phyloP scores from a whole-genome alignment of 2,329 filamentous ascomycete species.

The Fusarium avenaceum region DNA sequence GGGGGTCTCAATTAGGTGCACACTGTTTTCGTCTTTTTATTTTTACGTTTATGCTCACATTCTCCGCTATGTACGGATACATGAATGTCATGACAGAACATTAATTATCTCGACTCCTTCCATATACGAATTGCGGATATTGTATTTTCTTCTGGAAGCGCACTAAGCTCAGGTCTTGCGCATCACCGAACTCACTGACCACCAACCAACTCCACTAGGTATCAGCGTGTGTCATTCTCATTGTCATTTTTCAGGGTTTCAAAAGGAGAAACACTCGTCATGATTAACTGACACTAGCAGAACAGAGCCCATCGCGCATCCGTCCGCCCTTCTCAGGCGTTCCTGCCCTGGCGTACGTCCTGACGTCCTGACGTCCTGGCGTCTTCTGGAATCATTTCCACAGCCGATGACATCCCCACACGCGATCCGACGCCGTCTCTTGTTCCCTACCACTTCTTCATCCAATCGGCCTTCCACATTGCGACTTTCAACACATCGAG shows the following conservation, averaged over 20 bases:
- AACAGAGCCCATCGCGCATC: slow-evolving; percentile 3
- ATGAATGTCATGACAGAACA: background rate
- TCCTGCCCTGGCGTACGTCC: too few species aligned
- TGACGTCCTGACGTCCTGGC: too few species aligned
- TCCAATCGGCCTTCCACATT: slow-evolving; percentile 49
- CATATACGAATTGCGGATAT: slow-evolving; percentile 2
- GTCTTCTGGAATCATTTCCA: slow-evolving; percentile 49
- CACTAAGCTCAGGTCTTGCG: slow-evolving; percentile 3
- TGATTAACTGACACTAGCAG: slow-evolving; percentile 35
- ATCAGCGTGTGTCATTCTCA: background rate
- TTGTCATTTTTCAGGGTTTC: slow-evolving; percentile 5
- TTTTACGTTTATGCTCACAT: slow-evolving; percentile 6
- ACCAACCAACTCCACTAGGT: slow-evolving; percentile 5
- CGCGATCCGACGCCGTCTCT: slow-evolving; percentile 35
- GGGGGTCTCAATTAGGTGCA: background rate
- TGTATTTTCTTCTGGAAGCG: slow-evolving; percentile 2
- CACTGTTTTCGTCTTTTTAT: background rate
- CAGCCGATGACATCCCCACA: slow-evolving; percentile 40
- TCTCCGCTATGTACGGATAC: background rate
- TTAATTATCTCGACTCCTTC: slow-evolving; percentile 26
- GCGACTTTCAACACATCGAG: slow-evolving; percentile 15
- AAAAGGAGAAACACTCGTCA: slow-evolving; percentile 33
- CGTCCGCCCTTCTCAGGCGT: slow-evolving; percentile 1
- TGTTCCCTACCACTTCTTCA: slow-evolving; percentile 42
- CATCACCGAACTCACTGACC: slow-evolving; percentile 6